Conservation (phyloP, 208 protist genomes). For the Strigomonas oncopelti region DNA sequence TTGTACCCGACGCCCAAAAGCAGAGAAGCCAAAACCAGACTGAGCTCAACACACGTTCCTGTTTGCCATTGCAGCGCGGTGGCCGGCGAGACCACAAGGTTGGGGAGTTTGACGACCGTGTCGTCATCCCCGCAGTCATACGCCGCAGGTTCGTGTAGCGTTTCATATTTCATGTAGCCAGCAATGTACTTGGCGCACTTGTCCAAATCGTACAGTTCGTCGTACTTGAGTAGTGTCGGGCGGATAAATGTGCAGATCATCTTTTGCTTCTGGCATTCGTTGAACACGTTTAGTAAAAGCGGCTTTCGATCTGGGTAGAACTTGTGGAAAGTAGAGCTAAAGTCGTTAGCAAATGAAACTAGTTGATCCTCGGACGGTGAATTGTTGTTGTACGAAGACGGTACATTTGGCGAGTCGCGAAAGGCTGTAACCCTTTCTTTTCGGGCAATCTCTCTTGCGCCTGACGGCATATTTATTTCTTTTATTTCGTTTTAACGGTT, state of each 20-base stretch:
- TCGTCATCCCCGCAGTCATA: constrained; percentile 39
- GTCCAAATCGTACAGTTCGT: constrained; percentile 75
- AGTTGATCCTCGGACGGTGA: constrained; percentile 58
- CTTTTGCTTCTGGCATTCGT: constrained; percentile 76
- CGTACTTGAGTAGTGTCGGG: constrained; percentile 70
- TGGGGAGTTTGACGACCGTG: constrained; percentile 47
- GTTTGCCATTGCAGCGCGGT: constrained; percentile 85
- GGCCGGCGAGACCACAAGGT: constrained; percentile 77
- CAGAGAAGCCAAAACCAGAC: constrained; percentile 70
- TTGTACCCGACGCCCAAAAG: constrained; percentile 89
- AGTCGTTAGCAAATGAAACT: constrained; percentile 51
- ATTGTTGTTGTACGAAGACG: constrained; percentile 65
- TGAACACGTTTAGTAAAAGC: constrained; percentile 70
- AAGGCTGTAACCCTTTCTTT: constrained; percentile 42
- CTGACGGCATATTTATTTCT: constrained; percentile 2
- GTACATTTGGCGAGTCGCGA: constrained; percentile 39
- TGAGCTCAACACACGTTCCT: constrained; percentile 88
- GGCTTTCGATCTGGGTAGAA: constrained; percentile 74
- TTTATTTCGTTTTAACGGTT: not conserved
- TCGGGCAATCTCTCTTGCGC: constrained; percentile 16
- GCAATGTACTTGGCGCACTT: constrained; percentile 70
- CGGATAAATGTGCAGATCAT: constrained; percentile 90
- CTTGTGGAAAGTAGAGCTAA: constrained; percentile 63
- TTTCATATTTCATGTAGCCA: constrained; percentile 82
- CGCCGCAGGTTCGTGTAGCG: constrained; percentile 42